Percentiles rank a stretch among this genome's conserved stretches.
Evolutionary conservation across 2,329 filamentous ascomycete species (phyloP).

Genomic region (Byssothecium circinans): DNA sequence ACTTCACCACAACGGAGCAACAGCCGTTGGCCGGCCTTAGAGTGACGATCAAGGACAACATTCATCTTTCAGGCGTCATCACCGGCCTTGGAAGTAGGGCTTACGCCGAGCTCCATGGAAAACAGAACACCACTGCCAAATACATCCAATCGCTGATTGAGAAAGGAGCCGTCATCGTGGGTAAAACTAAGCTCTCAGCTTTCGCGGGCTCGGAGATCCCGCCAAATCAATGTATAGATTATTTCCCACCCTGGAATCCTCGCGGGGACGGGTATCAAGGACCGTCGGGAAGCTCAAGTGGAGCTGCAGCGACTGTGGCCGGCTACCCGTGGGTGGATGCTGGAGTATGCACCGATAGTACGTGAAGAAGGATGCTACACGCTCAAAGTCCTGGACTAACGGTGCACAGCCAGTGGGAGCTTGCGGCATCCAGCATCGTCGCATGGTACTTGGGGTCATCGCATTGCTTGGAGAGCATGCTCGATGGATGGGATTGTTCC

Average conservation of each 20-base stretch:
- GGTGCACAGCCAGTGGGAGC: background rate
- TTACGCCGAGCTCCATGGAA: background rate
- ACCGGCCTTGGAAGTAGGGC: constrained; percentile 1
- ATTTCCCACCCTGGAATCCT: constrained; percentile 22
- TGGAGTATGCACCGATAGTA: constrained; percentile 39
- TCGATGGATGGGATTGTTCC: background rate
- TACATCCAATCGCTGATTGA: constrained; percentile 6
- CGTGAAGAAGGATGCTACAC: background rate
- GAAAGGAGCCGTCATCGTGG: constrained; percentile 46
- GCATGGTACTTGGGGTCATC: background rate
- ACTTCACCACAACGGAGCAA: background rate
- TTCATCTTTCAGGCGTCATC: constrained; percentile 2
- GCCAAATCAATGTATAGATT: constrained; percentile 23
- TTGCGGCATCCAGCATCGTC: background rate
- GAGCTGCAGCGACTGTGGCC: constrained; percentile 4
- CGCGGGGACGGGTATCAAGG: constrained; percentile 23
- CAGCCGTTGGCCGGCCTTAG: constrained; percentile 2
- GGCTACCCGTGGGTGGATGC: constrained; percentile 16
- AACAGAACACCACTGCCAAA: background rate
- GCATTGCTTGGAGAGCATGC: background rate
- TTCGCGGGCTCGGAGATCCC: constrained; percentile 39
- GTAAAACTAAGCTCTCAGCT: constrained; percentile 54
- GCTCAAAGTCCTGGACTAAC: background rate
- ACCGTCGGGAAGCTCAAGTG: constrained; percentile 10
- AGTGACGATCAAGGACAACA: constrained; percentile 11